These are phyloP conservation scores for Artemisia annua DNA, from an alignment of 129 eudicot genomes.

Conservation along the genomic window DNA sequence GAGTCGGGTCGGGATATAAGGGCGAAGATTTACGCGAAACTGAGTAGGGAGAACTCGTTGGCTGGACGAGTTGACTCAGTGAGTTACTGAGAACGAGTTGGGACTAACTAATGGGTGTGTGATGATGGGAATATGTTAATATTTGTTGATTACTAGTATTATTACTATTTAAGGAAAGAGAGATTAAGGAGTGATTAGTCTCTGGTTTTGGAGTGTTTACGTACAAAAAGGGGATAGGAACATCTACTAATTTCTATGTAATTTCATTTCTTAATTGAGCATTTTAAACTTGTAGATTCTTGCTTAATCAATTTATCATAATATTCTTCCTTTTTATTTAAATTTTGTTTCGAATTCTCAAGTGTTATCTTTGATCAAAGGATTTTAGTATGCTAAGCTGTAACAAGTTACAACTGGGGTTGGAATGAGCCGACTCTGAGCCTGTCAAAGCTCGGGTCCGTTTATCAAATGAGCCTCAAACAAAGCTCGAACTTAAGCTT, in stretches of 20 bases:
- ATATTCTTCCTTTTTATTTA: not conserved
- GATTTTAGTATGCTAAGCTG: too few relatives aligned
- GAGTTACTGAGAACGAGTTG: constrained; percentile 64
- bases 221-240: constrained; percentile 13
- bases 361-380: too few relatives aligned
- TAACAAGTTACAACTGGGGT: too few relatives aligned
- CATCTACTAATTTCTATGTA: constrained; percentile 31
- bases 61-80: constrained; percentile 48
- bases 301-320: constrained; percentile 11
- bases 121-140: constrained; percentile 23
- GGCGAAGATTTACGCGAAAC: constrained; percentile 79
- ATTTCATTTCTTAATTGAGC: constrained; percentile 6
- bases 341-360: not conserved
- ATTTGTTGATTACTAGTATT: not conserved
- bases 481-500: too few relatives aligned
- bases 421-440: too few relatives aligned
- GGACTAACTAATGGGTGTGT: not conserved
- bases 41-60: constrained; percentile 72
- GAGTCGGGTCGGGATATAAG: constrained; percentile 80
- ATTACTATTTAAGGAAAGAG: not conserved
- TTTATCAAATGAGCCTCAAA: too few relatives aligned
- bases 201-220: constrained; percentile 29
- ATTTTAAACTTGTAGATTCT: constrained; percentile 5
- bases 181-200: constrained; percentile 19
- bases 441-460: too few relatives aligned